phyloP scores from a whole-genome alignment of 768 basidiomycete species.

The Suillus paluster region DNA sequence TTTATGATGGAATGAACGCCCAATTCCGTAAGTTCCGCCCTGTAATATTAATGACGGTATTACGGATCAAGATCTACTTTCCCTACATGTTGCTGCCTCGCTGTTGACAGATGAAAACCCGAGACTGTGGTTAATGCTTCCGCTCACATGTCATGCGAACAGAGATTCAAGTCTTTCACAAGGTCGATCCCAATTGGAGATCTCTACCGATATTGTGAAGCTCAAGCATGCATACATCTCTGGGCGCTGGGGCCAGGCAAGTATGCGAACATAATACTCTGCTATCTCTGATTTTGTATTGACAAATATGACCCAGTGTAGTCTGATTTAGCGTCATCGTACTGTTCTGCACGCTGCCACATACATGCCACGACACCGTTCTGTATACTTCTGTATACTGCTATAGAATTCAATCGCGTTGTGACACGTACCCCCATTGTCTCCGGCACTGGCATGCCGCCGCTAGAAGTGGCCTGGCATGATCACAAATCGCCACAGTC shows the following conservation, averaged over 20 bases:
- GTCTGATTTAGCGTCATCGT: not conserved
- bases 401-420: not conserved
- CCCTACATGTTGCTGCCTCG: not conserved
- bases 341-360: not conserved
- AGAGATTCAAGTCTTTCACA: not conserved
- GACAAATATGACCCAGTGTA: not conserved
- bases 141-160: not conserved
- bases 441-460: not conserved
- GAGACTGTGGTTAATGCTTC: not conserved
- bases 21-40: not conserved
- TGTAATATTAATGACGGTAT: not conserved
- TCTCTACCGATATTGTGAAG: not conserved
- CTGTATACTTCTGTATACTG: not conserved
- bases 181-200: not conserved
- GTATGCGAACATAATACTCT: not conserved
- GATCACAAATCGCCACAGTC: not conserved
- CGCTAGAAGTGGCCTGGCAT: not conserved
- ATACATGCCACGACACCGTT: slow-evolving; percentile 1
- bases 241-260: not conserved
- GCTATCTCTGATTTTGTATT: not conserved
- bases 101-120: not conserved
- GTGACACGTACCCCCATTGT: not conserved
- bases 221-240: not conserved
- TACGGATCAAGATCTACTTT: not conserved
- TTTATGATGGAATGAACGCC: not conserved